Percentiles rank a stretch among this genome's conserved stretches.
These are phyloP conservation scores for Murraya koenigii DNA, from an alignment of 345 rosid species.

Conservation along the genomic window DNA sequence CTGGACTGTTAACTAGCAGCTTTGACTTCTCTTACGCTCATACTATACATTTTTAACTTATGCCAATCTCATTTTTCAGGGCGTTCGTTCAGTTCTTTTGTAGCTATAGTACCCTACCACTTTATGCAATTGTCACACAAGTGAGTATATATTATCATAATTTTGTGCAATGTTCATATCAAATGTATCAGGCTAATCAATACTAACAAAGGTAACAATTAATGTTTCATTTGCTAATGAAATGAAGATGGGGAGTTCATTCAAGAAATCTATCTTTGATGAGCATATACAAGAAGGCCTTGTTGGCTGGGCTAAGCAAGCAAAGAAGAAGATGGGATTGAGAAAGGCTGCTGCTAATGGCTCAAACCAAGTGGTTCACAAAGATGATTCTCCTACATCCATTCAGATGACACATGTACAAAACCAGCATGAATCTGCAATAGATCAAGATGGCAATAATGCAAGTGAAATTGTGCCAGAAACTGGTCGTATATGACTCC, in stretches of 20 bases:
- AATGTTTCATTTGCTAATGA: background rate
- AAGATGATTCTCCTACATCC: constrained; percentile 9
- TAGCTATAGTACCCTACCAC: constrained; percentile 15
- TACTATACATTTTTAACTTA: background rate
- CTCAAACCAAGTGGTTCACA: constrained; percentile 21
- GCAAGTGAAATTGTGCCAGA: constrained; percentile 3
- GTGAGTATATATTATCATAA: background rate
- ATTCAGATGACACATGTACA: constrained; percentile 12
- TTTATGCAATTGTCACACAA: constrained; percentile 15
- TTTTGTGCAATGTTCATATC: background rate
- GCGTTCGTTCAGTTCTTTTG: constrained; percentile 11
- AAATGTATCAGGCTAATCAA: background rate
- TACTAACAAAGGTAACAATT: background rate
- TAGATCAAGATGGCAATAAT: background rate
- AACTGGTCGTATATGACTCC: background rate
- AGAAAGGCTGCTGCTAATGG: constrained; percentile 45
- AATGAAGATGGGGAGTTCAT: constrained; percentile 84
- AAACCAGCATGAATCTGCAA: background rate
- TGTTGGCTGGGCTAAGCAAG: constrained; percentile 68
- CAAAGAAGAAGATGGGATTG: constrained; percentile 43
- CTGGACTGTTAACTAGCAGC: too few species aligned
- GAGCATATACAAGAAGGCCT: constrained; percentile 63
- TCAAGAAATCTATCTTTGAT: constrained; percentile 67
- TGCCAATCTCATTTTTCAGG: background rate
- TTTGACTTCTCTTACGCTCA: too few species aligned